A percentile compares a stretch with the other conserved stretches of the same genome.
phyloP scores from a whole-genome alignment of 306 rosid species.

The Styphnolobium japonicum region DNA sequence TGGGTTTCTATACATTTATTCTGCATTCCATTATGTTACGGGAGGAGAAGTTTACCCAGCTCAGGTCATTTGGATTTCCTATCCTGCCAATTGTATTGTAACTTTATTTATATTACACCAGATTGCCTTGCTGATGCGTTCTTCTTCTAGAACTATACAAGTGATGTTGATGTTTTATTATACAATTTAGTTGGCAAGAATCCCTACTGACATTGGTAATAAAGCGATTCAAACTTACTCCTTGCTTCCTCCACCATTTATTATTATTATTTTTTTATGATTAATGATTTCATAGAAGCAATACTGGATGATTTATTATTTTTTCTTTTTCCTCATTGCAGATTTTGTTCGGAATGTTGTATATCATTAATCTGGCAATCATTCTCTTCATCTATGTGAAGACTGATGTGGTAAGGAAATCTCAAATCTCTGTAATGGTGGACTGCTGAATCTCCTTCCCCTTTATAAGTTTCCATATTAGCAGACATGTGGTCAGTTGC shows the following conservation, averaged over 20 bases:
- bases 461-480: neutral
- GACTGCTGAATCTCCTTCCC: neutral
- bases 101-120: no score
- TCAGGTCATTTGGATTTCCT: slow-evolving; percentile 75
- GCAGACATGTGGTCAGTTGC: neutral
- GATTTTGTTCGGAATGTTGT: slow-evolving; percentile 80
- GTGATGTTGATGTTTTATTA: neutral
- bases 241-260: no score
- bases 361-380: slow-evolving; percentile 67
- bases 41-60: slow-evolving; percentile 76
- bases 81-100: no score
- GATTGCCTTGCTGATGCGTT: neutral
- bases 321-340: slow-evolving; percentile 39
- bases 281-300: neutral
- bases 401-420: slow-evolving; percentile 66
- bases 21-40: slow-evolving; percentile 63
- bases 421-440: neutral
- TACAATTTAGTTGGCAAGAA: no score
- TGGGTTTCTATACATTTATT: slow-evolving; percentile 76
- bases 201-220: neutral
- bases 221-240: neutral
- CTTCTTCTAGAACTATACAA: no score
- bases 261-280: neutral
- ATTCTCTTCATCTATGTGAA: slow-evolving; percentile 65
- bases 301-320: neutral